phyloP scores from a whole-genome alignment of 2,329 filamentous ascomycete genomes.

The Aureobasidium sp. region DNA sequence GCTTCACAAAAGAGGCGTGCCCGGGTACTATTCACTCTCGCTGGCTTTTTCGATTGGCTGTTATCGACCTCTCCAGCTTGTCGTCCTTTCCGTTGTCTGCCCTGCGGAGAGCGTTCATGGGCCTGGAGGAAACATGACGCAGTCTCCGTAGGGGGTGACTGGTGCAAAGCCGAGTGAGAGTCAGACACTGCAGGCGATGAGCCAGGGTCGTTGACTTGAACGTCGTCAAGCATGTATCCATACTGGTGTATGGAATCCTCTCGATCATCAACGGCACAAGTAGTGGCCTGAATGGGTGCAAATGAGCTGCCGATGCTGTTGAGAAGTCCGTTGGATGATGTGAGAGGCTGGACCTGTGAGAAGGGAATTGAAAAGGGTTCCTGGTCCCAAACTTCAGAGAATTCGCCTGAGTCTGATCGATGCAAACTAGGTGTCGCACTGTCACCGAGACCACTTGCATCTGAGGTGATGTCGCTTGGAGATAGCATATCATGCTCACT shows the following conservation, averaged over 20 bases:
- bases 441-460: background rate
- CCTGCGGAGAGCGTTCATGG: background rate
- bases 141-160: background rate
- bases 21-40: slow-evolving; percentile 52
- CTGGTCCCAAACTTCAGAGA: slow-evolving; percentile 8
- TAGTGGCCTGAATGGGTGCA: background rate
- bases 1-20: slow-evolving; percentile 54
- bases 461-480: background rate
- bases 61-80: background rate
- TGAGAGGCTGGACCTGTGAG: background rate
- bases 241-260: background rate
- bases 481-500: background rate
- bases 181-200: background rate
- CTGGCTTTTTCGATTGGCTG: background rate
- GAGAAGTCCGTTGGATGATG: background rate
- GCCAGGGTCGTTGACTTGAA: background rate
- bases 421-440: slow-evolving; percentile 2
- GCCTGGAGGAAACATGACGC: background rate
- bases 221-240: background rate
- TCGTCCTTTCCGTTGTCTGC: background rate
- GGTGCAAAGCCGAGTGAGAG: background rate
- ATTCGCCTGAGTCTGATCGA: slow-evolving; percentile 2
- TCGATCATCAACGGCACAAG: background rate
- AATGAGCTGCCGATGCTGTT: slow-evolving; percentile 7
- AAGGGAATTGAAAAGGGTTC: background rate